Base-by-base conservation (phyloP, 306 rosid species). In the Calophaca sinica region DNA sequence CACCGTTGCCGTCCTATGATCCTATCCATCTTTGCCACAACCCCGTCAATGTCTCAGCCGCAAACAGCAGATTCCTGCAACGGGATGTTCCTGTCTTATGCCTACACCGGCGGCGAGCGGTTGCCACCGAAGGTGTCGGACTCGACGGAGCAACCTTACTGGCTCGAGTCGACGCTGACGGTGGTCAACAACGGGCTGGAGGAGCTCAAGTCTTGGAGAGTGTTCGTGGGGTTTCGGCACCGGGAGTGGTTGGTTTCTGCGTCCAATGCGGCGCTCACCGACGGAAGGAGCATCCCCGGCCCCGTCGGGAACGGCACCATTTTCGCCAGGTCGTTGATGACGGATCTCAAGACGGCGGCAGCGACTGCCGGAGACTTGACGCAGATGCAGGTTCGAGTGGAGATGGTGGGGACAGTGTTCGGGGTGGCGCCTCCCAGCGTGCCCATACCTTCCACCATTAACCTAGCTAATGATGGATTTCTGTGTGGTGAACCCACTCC, bases 301-400 rank as follows among this genome's bases (percentile, higher is more conserved):
- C 85, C 3, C 99, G 93, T 92, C 0, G 92, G 84, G 0, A 94
- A 94, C 59, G 99, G 99, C 14, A 90, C 96, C 7, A 46, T 92
- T 31, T 88, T 94, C 0, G 82, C 83, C 0, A 97, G 99, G 7
- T 89, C 75, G 1, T 80, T 88, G 2, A 65, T 76, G 85, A 82
- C 67, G 3, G 96, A 94, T 80, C 86, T 94, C 70, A 90, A 94
- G 84, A 89, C 99, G 45, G 99, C 97, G 12, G 83, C 81, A 6
- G 84, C 64, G 75, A 94, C 97, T 0, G 98, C 98, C 0, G 98
- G 97, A 2, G 97, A 94, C 67, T n/a, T 85, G 82, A 70, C 62
- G 8, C 97, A 91, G 93, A 94, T 87, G 96, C 81, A 83, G 77
- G 89, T 85, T 28, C 62, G 41, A 88, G 92, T 94, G 69, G 62